These are phyloP conservation scores for Alternaria postmessia DNA, from an alignment of 2,329 filamentous ascomycete species.

Conservation along the genomic window DNA sequence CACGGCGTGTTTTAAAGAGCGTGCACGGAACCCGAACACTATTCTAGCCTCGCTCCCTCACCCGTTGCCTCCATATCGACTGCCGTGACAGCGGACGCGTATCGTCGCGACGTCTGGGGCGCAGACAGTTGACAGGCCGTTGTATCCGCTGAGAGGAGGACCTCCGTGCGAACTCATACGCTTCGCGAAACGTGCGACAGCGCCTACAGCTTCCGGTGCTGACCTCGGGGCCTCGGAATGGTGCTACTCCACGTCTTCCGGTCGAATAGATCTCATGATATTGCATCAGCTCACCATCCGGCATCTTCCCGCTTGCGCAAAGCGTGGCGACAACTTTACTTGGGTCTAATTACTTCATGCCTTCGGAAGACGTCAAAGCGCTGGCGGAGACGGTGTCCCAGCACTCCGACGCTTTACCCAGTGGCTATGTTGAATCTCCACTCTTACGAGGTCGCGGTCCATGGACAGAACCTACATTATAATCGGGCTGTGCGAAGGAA, in stretches of 20 bases:
- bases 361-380: not conserved
- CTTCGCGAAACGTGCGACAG: slow-evolving; percentile 8
- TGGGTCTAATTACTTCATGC: not conserved
- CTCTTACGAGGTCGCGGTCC: slow-evolving; percentile 1
- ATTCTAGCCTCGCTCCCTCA: slow-evolving; percentile 5
- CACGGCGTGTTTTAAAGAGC: slow-evolving; percentile 27
- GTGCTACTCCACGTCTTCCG: not conserved
- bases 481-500: not conserved
- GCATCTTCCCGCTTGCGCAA: not conserved
- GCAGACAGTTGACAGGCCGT: slow-evolving; percentile 16
- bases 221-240: not conserved
- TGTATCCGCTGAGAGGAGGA: slow-evolving; percentile 14
- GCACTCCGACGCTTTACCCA: not conserved
- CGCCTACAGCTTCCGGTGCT: not conserved
- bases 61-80: slow-evolving; percentile 10
- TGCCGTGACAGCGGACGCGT: slow-evolving; percentile 15
- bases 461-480: not conserved
- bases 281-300: not conserved
- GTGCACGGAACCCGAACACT: slow-evolving; percentile 19
- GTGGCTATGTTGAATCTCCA: slow-evolving; percentile 7
- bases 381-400: not conserved
- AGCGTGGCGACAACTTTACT: not conserved
- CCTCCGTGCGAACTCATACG: slow-evolving; percentile 3
- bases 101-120: slow-evolving; percentile 18
- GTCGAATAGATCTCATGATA: not conserved